Conservation (phyloP, 768 basidiomycete genomes). For the Boletus reticuloceps region DNA sequence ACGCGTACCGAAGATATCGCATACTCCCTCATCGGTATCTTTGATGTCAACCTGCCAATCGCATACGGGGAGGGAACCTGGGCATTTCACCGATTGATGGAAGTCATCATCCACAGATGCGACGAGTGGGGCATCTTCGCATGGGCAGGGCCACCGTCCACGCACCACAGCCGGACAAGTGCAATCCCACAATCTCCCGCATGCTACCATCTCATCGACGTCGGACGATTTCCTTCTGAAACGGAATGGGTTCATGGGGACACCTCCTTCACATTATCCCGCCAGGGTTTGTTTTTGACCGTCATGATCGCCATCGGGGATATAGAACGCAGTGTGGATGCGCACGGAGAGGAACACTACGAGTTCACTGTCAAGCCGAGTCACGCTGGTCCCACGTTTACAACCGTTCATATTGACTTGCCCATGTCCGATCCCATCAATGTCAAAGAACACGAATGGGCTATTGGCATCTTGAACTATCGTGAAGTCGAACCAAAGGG, state of each 20-base stretch:
- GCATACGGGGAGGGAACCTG: constrained; percentile 16
- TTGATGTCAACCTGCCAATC: constrained; percentile 20
- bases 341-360: not conserved
- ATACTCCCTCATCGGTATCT: constrained; percentile 26
- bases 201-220: constrained; percentile 13
- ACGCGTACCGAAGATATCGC: constrained; percentile 24
- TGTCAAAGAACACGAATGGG: not conserved
- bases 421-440: not conserved
- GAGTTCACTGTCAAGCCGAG: constrained; percentile 10
- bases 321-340: not conserved
- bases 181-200: constrained; percentile 15
- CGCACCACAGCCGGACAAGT: constrained; percentile 8
- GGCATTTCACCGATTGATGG: constrained; percentile 28
- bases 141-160: constrained; percentile 19
- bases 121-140: constrained; percentile 25
- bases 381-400: constrained; percentile 2
- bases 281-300: constrained; percentile 13
- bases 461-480: constrained; percentile 12
- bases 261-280: constrained; percentile 9
- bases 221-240: constrained; percentile 4
- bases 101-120: constrained; percentile 19
- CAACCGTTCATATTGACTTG: not conserved
- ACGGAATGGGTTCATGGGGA: constrained; percentile 14
- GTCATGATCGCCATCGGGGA: constrained; percentile 12
- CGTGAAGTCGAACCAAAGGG: constrained; percentile 9